These are phyloP conservation scores for Phoma sp. DNA, from an alignment of 2,329 filamentous ascomycete genomes.

Conservation along the genomic window DNA sequence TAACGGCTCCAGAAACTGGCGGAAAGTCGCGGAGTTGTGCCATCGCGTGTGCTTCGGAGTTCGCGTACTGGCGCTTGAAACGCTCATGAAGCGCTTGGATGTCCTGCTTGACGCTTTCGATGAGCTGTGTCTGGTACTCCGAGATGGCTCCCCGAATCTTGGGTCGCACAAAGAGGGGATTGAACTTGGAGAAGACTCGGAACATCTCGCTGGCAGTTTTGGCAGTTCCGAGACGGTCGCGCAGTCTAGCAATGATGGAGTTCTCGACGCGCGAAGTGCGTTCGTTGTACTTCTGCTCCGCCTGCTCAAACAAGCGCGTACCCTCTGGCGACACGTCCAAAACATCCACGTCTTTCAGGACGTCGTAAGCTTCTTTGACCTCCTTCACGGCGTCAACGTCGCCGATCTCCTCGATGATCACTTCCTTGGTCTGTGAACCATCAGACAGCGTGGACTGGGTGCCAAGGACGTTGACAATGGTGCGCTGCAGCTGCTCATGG, in stretches of 20 bases:
- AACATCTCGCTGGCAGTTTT: slow-evolving; percentile 99
- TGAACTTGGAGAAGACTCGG: slow-evolving; percentile 99
- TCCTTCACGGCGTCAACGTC: slow-evolving; percentile 97
- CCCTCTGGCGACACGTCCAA: slow-evolving; percentile 90
- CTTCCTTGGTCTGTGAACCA: slow-evolving; percentile 44
- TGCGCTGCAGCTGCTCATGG: slow-evolving; percentile 95
- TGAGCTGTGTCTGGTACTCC: slow-evolving; percentile 96
- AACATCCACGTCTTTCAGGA: slow-evolving; percentile 91
- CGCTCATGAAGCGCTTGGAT: slow-evolving; percentile 92
- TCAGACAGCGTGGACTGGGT: slow-evolving; percentile 59
- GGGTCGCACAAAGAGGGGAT: slow-evolving; percentile 96
- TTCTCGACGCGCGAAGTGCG: slow-evolving; percentile 97
- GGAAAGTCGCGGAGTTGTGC: slow-evolving; percentile 94
- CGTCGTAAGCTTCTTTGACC: slow-evolving; percentile 91
- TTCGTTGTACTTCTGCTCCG: slow-evolving; percentile 96
- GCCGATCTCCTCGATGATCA: slow-evolving; percentile 89
- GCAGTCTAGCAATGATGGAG: slow-evolving; percentile 92
- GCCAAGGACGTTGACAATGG: slow-evolving; percentile 95
- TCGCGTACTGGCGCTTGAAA: slow-evolving; percentile 98
- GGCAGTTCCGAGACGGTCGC: slow-evolving; percentile 90
- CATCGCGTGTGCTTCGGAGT: slow-evolving; percentile 98
- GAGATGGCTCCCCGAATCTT: slow-evolving; percentile 98
- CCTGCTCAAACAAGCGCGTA: slow-evolving; percentile 89
- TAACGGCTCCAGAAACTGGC: slow-evolving; percentile 94
- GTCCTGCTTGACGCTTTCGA: slow-evolving; percentile 96